Base-by-base conservation (phyloP, 2,329 filamentous ascomycete genomes). In the Graphilbum ipis-grandicollis region DNA sequence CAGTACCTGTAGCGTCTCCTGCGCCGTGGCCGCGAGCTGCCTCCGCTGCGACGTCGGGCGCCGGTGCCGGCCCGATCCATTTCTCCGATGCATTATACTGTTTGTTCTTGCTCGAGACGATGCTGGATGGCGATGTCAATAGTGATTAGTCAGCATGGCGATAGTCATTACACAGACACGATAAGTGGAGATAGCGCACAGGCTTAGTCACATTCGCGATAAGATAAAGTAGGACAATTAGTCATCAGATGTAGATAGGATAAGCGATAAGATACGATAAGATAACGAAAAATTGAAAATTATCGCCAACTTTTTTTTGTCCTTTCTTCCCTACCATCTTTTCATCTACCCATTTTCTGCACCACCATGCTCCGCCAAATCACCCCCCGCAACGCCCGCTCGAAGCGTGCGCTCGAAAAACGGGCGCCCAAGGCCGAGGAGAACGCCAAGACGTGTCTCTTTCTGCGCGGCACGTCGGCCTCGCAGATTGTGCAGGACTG, bases 331-430 rank as follows among this genome's bases (percentile, higher is more conserved):
- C n/a, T n/a, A n/a, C n/a, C n/a, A n/a, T n/a, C n/a, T n/a, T 10
- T 23, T 5, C 21, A 23, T 10, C 21, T 23, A 6, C 21, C 21
- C 21, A 23, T 23, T 23, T 10, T 23, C 17, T 25, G 17, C 19
- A 13, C 17, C 34, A 41, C 23, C 1, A 47, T 47, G 45, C 41
- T 47, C 4, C 40, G 45, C 37, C 45, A 47, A 33, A 44, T 46
- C 54, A 72, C 72, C 58, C 69, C 70, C 46, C 64, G 66, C 44
- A 74, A 71, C 59, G 85, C 88, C 48, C 85, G 90, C 65, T 90
- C 85, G 40, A 93, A 93, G 68, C 79, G 90, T 49, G 86, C 83
- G 45, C 76, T 96, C 53, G 90, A 93, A 56, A 88, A 92, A 60
- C 81, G 82, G 52, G 86, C 83, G 52, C 83, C 90, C 40, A 93